Evolutionary conservation across 164 flowering plant species (phyloP).

Genomic region (Protea cynaroides): DNA sequence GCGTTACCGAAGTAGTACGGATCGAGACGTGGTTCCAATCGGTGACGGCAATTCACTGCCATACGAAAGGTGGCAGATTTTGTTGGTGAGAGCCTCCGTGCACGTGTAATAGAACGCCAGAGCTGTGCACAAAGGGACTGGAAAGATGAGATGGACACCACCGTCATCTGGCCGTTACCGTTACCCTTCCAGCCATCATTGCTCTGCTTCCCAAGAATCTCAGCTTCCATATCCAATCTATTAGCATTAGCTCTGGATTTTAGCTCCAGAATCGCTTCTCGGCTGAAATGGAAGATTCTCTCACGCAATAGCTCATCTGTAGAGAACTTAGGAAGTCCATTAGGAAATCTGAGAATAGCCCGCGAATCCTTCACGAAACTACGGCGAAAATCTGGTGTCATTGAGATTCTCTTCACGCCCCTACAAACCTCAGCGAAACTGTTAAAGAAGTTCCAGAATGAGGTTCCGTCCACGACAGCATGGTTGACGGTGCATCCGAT

Average conservation of each 20-base stretch:
- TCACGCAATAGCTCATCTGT: conserved; percentile 58
- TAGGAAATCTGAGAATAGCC: conserved; percentile 55
- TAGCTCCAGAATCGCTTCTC: conserved; percentile 48
- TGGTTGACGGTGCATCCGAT: conserved; percentile 74
- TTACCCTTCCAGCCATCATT: conserved; percentile 36
- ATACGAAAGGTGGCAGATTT: conserved; percentile 71
- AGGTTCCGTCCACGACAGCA: conserved; percentile 79
- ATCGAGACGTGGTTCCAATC: conserved; percentile 58
- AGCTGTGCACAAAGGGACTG: conserved; percentile 76
- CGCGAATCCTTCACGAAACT: conserved; percentile 51
- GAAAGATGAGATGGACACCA: conserved; percentile 60
- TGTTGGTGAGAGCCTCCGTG: conserved; percentile 33
- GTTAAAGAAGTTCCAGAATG: conserved; percentile 91
- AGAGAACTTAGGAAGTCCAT: conserved; percentile 57
- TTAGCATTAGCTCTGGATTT: conserved; percentile 47
- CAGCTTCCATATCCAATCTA: conserved; percentile 10
- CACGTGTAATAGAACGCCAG: conserved; percentile 81
- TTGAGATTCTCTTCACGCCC: conserved; percentile 34
- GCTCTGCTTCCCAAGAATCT: conserved; percentile 36
- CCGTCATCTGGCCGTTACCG: conserved; percentile 28
- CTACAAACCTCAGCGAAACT: conserved; percentile 52
- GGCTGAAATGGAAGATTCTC: conserved; percentile 63
- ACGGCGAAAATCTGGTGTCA: conserved; percentile 48
- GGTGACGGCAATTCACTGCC: conserved; percentile 88
- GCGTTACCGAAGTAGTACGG: conserved; percentile 84